phyloP scores from a whole-genome alignment of 768 basidiomycete species.

The Sporobolomyces pararoseus region DNA sequence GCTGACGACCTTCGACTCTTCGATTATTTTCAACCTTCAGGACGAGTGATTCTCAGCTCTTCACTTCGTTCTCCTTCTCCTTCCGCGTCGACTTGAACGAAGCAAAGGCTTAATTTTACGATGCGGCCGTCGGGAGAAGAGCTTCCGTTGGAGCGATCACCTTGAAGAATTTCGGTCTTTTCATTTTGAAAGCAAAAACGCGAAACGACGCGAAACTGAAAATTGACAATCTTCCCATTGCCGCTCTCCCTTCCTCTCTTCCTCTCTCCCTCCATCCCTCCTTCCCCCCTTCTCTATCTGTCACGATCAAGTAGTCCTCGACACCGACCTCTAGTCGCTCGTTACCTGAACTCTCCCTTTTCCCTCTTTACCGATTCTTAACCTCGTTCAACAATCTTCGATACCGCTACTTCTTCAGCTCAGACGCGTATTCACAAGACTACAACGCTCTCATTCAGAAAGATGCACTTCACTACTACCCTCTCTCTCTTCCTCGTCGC shows the following conservation, averaged over 20 bases:
- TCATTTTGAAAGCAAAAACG: too few species aligned
- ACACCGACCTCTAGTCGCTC: not conserved
- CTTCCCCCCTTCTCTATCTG: not conserved
- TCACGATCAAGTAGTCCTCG: not conserved
- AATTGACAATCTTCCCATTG: not conserved
- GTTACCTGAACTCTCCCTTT: too few species aligned
- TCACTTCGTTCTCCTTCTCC: not conserved
- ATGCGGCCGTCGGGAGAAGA: too few species aligned
- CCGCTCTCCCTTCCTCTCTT: not conserved
- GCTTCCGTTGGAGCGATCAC: too few species aligned
- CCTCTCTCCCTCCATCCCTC: not conserved
- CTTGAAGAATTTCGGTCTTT: not conserved
- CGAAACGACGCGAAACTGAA: not conserved
- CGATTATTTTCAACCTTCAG: not conserved
- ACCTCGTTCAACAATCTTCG: too few species aligned
- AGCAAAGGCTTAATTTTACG: too few species aligned
- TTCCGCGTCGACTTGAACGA: too few species aligned
- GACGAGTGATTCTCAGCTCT: not conserved
- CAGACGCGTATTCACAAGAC: too few species aligned
- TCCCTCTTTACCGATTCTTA: not conserved
- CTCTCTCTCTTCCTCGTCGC: slow-evolving; percentile 5
- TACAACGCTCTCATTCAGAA: too few species aligned
- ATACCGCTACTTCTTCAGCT: too few species aligned
- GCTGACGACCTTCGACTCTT: not conserved
- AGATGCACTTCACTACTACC: not conserved